Evolutionary conservation across 306 rosid species (phyloP).

Genomic region (Quercus robur): DNA sequence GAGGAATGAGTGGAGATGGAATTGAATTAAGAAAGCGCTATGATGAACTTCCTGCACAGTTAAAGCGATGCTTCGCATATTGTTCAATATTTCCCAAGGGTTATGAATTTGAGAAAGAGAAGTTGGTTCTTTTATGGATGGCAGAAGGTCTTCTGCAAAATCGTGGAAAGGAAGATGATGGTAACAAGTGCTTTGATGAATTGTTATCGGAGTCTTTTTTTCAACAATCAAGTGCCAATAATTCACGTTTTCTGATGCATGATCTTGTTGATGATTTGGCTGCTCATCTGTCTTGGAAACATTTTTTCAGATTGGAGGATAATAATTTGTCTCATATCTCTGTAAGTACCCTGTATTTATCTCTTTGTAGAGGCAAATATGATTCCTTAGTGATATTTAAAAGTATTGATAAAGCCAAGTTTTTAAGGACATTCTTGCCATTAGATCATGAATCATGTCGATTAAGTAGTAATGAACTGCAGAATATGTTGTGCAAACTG

Average conservation of each 20-base stretch:
- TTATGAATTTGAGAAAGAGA: neutral
- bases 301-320: neutral
- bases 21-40: neutral
- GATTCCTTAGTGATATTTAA: neutral
- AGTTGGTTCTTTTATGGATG: conserved; percentile 9
- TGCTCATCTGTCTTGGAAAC: neutral
- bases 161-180: neutral
- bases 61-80: conserved; percentile 13
- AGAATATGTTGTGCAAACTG: neutral
- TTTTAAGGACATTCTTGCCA: neutral
- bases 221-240: neutral
- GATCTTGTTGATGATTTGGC: neutral
- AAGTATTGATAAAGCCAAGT: neutral
- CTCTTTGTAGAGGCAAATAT: neutral
- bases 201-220: neutral
- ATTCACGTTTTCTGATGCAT: neutral
- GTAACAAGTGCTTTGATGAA: neutral
- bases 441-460: neutral
- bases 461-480: neutral
- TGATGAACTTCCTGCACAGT: conserved; percentile 3
- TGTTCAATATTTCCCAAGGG: conserved; percentile 1
- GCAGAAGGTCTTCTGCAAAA: conserved; percentile 7
- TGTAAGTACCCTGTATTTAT: conserved; percentile 3
- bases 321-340: neutral
- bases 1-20: too few species aligned